Percentiles rank a stretch among this genome's conserved stretches.
Conservation (phyloP, 2,329 filamentous ascomycete genomes). For the Hyphodiscus sp. region DNA sequence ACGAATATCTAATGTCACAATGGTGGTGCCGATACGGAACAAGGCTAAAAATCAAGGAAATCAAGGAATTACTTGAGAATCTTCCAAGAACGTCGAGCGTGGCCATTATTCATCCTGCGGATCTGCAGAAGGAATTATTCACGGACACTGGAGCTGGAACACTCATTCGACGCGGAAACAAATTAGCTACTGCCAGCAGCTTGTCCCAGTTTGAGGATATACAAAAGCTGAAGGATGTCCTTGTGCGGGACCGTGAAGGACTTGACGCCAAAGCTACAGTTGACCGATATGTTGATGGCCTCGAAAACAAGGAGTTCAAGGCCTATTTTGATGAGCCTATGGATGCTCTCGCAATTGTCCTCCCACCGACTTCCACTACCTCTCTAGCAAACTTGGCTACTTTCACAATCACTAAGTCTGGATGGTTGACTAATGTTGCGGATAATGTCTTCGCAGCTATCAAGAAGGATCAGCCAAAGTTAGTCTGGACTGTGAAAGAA, state of each 20-base stretch:
- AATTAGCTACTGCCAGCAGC: conserved; percentile 67
- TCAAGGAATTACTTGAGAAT: conserved; percentile 84
- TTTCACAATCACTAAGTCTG: conserved; percentile 87
- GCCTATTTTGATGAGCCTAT: conserved; percentile 92
- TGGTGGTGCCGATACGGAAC: conserved; percentile 95
- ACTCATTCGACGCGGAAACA: conserved; percentile 84
- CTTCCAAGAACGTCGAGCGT: conserved; percentile 90
- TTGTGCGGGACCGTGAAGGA: conserved; percentile 75
- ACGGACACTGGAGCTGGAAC: conserved; percentile 94
- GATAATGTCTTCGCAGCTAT: conserved; percentile 93
- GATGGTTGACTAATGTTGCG: conserved; percentile 89
- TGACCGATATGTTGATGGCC: conserved; percentile 75
- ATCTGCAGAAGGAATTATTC: conserved; percentile 93
- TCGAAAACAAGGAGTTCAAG: conserved; percentile 74
- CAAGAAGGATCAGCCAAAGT: conserved; percentile 85
- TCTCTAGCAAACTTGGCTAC: conserved; percentile 78
- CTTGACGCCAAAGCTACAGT: conserved; percentile 78
- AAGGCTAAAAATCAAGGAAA: conserved; percentile 93
- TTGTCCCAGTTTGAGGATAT: conserved; percentile 71
- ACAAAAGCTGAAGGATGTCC: conserved; percentile 70
- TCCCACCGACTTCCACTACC: conserved; percentile 62
- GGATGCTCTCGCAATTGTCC: conserved; percentile 84
- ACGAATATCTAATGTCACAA: conserved; percentile 84
- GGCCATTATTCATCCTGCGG: conserved; percentile 93
- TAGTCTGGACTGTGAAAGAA: conserved; percentile 95